These are phyloP conservation scores for Yamadazyma philogaea DNA, from an alignment of 805 yeast genomes.

Conservation along the genomic window DNA sequence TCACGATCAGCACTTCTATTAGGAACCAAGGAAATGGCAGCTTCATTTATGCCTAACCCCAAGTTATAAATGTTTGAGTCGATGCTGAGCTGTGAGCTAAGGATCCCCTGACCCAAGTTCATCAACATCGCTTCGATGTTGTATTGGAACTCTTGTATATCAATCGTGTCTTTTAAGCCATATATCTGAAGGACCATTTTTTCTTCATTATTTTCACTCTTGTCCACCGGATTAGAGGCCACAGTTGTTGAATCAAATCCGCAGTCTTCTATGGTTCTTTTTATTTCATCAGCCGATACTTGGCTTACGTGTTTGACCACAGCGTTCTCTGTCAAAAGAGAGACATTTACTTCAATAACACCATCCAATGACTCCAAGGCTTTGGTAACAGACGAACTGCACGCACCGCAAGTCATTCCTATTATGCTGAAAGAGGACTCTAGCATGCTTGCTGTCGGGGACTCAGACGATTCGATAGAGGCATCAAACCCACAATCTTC, in stretches of 20 bases:
- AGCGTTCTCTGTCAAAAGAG: constrained; percentile 76
- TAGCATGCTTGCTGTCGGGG: background rate
- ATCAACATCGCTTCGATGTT: constrained; percentile 39
- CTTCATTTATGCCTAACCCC: constrained; percentile 5
- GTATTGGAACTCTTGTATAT: constrained; percentile 29
- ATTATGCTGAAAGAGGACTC: constrained; percentile 30
- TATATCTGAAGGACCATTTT: constrained; percentile 28
- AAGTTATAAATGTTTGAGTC: constrained; percentile 16
- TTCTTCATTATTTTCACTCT: constrained; percentile 23
- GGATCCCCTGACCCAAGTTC: constrained; percentile 28
- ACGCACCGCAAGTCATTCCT: constrained; percentile 94
- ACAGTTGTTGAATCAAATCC: constrained; percentile 33
- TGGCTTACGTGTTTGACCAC: constrained; percentile 43
- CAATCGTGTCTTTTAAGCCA: constrained; percentile 29
- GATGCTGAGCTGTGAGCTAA: constrained; percentile 22
- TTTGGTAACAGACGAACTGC: constrained; percentile 63
- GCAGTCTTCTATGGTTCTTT: constrained; percentile 60
- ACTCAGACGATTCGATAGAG: background rate
- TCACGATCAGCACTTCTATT: constrained; percentile 8
- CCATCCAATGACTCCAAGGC: constrained; percentile 50
- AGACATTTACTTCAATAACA: constrained; percentile 56
- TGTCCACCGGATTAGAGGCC: constrained; percentile 1
- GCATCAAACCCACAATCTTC: constrained; percentile 62
- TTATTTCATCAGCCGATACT: constrained; percentile 35
- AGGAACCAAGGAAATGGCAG: background rate